These are phyloP conservation scores for Pulveroboletus sp. DNA, from an alignment of 768 basidiomycete genomes.

Conservation along the genomic window DNA sequence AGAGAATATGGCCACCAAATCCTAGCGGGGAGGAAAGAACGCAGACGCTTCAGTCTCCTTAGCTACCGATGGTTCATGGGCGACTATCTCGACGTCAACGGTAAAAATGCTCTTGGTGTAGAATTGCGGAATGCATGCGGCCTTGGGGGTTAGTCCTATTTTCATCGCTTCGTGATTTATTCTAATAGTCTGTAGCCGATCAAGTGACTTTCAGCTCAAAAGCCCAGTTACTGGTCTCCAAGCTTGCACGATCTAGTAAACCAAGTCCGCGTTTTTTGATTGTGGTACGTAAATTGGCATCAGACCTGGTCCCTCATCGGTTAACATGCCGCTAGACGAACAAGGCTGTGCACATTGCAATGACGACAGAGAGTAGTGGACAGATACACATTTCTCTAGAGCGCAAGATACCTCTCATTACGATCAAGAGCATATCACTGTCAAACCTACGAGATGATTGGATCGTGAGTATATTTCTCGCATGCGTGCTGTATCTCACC, in stretches of 20 bases:
- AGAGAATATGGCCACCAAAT: slow-evolving; percentile 96
- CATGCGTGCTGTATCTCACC: slow-evolving; percentile 4
- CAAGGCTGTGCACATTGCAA: slow-evolving; percentile 81
- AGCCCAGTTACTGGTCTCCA: slow-evolving; percentile 81
- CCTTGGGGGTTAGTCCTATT: slow-evolving; percentile 58
- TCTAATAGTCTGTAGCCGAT: slow-evolving; percentile 48
- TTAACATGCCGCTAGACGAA: slow-evolving; percentile 20
- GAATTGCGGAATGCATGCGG: slow-evolving; percentile 71
- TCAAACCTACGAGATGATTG: slow-evolving; percentile 93
- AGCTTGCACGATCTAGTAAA: slow-evolving; percentile 84
- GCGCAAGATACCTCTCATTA: slow-evolving; percentile 85
- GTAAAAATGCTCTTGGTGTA: slow-evolving; percentile 72
- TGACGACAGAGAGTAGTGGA: slow-evolving; percentile 63
- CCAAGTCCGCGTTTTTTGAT: slow-evolving; percentile 87
- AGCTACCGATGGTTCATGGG: slow-evolving; percentile 95
- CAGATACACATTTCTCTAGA: slow-evolving; percentile 59
- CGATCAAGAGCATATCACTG: slow-evolving; percentile 83
- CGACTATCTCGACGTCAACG: slow-evolving; percentile 92
- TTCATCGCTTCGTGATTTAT: neutral
- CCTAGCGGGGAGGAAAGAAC: slow-evolving; percentile 88
- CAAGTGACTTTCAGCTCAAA: slow-evolving; percentile 80
- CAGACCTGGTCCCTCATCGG: neutral
- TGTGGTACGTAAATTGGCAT: slow-evolving; percentile 48
- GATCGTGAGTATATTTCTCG: slow-evolving; percentile 55
- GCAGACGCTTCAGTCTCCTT: slow-evolving; percentile 88